Evolutionary conservation across 169 alveolate species (phyloP).

Genomic region (Cyclospora cayetanensis): DNA sequence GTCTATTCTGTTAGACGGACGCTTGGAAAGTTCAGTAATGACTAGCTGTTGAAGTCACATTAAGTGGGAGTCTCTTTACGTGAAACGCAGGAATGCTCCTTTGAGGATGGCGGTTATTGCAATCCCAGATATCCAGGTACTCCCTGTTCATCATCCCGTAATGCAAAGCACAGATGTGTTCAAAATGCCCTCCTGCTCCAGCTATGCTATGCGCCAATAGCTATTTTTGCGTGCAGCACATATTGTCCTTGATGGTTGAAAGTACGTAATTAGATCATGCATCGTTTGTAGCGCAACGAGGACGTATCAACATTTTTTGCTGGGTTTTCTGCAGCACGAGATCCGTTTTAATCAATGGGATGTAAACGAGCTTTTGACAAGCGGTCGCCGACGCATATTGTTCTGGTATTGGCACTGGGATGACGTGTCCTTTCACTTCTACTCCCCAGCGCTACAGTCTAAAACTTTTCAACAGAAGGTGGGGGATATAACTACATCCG

Average conservation of each 20-base stretch:
- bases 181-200: no score
- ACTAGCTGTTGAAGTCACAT: no score
- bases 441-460: slow-evolving; percentile 78
- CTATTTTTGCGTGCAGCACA: no score
- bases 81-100: slow-evolving; percentile 46
- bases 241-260: no score
- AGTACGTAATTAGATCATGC: no score
- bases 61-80: neutral
- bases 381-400: slow-evolving; percentile 86
- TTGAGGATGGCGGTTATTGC: slow-evolving; percentile 67
- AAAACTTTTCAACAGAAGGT: slow-evolving; percentile 78
- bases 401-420: slow-evolving; percentile 88
- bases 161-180: no score
- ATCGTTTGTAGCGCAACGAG: no score
- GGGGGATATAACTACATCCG: slow-evolving; percentile 87
- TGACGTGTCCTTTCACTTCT: slow-evolving; percentile 74
- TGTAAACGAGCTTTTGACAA: slow-evolving; percentile 89
- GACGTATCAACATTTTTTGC: neutral
- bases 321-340: slow-evolving; percentile 71
- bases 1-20: neutral
- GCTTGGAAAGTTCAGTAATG: no score
- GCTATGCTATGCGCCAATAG: no score
- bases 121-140: slow-evolving; percentile 71
- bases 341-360: slow-evolving; percentile 87
- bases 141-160: no score